These are phyloP conservation scores for Lepidium africanum DNA, from an alignment of 345 rosid genomes.

Conservation along the genomic window DNA sequence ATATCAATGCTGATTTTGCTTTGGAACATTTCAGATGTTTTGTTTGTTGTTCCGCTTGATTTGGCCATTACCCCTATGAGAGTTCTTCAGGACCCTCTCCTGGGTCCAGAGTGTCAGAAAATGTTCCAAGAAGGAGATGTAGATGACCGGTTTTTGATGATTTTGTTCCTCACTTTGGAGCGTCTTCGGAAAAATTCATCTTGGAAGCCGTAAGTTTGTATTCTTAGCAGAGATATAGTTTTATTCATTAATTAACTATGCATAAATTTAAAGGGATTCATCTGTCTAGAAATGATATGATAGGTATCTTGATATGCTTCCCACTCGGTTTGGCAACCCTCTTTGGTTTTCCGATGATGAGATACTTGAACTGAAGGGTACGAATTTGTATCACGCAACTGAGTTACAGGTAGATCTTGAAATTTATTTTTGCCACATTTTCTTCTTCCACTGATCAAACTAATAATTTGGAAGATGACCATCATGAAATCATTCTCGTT, in stretches of 20 bases:
- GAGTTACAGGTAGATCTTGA: slow-evolving; percentile 55
- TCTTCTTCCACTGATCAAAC: background rate
- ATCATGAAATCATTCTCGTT: background rate
- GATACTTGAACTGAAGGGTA: slow-evolving; percentile 65
- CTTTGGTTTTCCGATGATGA: slow-evolving; percentile 87
- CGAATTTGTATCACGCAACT: slow-evolving; percentile 67
- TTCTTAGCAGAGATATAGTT: background rate
- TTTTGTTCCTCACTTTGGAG: slow-evolving; percentile 69
- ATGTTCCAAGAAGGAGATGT: slow-evolving; percentile 79
- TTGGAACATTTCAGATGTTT: slow-evolving; percentile 44
- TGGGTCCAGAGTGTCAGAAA: slow-evolving; percentile 78
- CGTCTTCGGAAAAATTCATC: slow-evolving; percentile 66
- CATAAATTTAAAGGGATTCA: background rate
- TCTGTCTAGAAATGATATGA: slow-evolving; percentile 2
- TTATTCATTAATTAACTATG: background rate
- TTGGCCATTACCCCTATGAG: slow-evolving; percentile 96
- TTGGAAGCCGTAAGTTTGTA: slow-evolving; percentile 74
- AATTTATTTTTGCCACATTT: background rate
- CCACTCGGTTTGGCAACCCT: slow-evolving; percentile 66
- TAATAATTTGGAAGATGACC: background rate
- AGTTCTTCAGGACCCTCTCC: slow-evolving; percentile 82
- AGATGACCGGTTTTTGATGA: slow-evolving; percentile 83
- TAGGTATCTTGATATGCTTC: slow-evolving; percentile 94
- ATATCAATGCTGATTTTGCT: background rate
- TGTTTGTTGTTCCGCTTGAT: slow-evolving; percentile 71